Percentiles rank a stretch among this genome's conserved stretches.
phyloP scores from a whole-genome alignment of 2,329 filamentous ascomycete species.

The Cercospora sesami region DNA sequence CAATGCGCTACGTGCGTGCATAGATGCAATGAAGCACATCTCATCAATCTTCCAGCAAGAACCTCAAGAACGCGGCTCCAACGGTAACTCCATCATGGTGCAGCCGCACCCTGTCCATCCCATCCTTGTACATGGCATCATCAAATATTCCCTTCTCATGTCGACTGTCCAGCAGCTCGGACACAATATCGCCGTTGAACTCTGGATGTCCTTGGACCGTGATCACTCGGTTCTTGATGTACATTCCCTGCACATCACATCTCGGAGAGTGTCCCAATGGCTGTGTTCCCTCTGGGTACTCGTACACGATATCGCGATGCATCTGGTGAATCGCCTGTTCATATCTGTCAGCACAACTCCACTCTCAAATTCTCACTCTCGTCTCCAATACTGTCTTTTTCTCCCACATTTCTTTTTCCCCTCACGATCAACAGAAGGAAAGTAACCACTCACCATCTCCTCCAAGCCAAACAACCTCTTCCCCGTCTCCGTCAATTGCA shows the following conservation, averaged over 20 bases:
- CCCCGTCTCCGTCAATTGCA: conserved; percentile 68
- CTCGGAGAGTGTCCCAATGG: conserved; percentile 63
- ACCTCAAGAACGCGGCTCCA: conserved; percentile 71
- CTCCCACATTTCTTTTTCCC: neutral
- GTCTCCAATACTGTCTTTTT: neutral
- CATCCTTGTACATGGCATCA: conserved; percentile 68
- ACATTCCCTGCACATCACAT: conserved; percentile 80
- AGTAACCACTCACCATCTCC: conserved; percentile 51
- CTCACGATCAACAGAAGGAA: neutral
- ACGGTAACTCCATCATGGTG: conserved; percentile 79
- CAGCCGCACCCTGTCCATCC: conserved; percentile 62
- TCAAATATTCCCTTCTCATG: conserved; percentile 67
- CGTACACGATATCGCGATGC: conserved; percentile 75
- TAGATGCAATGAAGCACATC: neutral
- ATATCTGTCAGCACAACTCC: neutral
- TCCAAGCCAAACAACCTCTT: conserved; percentile 70
- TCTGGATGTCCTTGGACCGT: conserved; percentile 87
- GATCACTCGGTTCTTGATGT: conserved; percentile 64
- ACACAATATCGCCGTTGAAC: conserved; percentile 70
- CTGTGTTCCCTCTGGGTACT: conserved; percentile 62
- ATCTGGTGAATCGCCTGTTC: conserved; percentile 73
- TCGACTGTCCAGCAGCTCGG: conserved; percentile 65
- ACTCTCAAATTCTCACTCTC: neutral
- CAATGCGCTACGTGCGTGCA: neutral
- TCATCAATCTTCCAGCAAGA: conserved; percentile 62